Conservation (phyloP, 805 yeast species). For the Suhomyces pyralidae region DNA sequence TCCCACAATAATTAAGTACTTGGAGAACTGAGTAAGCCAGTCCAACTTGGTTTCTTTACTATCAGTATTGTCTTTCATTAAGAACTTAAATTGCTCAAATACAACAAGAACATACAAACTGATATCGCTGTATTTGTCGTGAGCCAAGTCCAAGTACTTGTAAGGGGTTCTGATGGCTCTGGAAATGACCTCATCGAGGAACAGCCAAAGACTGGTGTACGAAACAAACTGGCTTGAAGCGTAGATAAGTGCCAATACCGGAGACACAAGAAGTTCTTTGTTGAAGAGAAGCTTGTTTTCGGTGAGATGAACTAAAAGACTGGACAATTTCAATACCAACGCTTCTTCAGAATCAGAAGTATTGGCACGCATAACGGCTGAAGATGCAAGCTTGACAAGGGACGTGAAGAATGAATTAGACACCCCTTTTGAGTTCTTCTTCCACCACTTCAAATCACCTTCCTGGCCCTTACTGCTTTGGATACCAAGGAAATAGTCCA, state of each 20-base stretch:
- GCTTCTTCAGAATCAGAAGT: constrained; percentile 22
- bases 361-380: constrained; percentile 5
- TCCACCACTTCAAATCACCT: constrained; percentile 77
- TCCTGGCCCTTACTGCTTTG: constrained; percentile 50
- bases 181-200: constrained; percentile 73
- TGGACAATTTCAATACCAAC: constrained; percentile 40
- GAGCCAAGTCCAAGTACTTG: constrained; percentile 67
- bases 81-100: constrained; percentile 68
- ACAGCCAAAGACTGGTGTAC: constrained; percentile 38
- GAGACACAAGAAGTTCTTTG: constrained; percentile 47
- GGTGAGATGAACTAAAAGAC: constrained; percentile 48
- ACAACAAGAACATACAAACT: constrained; percentile 34
- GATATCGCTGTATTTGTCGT: constrained; percentile 23
- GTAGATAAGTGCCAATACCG: constrained; percentile 51
- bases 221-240: constrained; percentile 34
- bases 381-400: constrained; percentile 46
- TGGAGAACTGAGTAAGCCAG: constrained; percentile 53
- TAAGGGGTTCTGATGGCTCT: constrained; percentile 75
- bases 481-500: constrained; percentile 53
- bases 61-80: constrained; percentile 28
- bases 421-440: constrained; percentile 26
- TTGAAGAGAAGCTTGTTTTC: constrained; percentile 56
- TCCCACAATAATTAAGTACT: constrained; percentile 53
- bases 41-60: constrained; percentile 13
- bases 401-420: constrained; percentile 63